A percentile compares a stretch with the other conserved stretches of the same genome.
Conservation (phyloP, 495 filamentous ascomycete genomes). For the Penicillium paradoxum region DNA sequence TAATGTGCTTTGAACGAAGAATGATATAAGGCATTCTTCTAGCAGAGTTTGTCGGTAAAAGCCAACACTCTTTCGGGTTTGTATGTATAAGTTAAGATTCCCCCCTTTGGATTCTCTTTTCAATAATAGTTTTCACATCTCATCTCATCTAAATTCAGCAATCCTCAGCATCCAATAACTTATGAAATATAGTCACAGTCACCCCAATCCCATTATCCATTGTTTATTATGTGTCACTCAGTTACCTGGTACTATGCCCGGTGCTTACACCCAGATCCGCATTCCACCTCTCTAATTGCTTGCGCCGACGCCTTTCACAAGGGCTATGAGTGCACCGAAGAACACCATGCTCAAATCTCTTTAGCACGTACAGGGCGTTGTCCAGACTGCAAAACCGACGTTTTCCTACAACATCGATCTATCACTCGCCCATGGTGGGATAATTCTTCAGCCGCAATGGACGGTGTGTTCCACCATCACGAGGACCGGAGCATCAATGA, state of each 20-base stretch:
- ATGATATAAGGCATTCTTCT: neutral
- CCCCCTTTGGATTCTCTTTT: too few species aligned
- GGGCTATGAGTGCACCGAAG: slow-evolving; percentile 19
- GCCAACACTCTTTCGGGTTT: neutral
- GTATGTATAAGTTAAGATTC: neutral
- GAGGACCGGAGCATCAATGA: neutral
- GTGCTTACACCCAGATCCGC: slow-evolving; percentile 19
- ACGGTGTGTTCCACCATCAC: neutral
- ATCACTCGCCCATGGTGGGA: neutral
- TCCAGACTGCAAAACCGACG: neutral
- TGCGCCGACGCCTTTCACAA: slow-evolving; percentile 17
- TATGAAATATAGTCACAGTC: too few species aligned
- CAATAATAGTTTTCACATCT: too few species aligned
- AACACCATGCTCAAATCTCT: neutral
- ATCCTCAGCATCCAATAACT: neutral
- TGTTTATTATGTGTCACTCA: slow-evolving; percentile 27
- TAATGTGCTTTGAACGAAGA: neutral
- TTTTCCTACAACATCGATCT: neutral
- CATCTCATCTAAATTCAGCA: neutral
- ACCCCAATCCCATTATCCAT: neutral
- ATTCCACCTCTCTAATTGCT: slow-evolving; percentile 10
- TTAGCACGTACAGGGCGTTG: neutral
- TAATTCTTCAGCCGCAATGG: neutral
- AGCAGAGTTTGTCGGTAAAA: neutral
- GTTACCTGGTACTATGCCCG: slow-evolving; percentile 28